Evolutionary conservation across 1,284 basidiomycete genomes (phyloP).

Genomic region (Rhodotorula sp.): DNA sequence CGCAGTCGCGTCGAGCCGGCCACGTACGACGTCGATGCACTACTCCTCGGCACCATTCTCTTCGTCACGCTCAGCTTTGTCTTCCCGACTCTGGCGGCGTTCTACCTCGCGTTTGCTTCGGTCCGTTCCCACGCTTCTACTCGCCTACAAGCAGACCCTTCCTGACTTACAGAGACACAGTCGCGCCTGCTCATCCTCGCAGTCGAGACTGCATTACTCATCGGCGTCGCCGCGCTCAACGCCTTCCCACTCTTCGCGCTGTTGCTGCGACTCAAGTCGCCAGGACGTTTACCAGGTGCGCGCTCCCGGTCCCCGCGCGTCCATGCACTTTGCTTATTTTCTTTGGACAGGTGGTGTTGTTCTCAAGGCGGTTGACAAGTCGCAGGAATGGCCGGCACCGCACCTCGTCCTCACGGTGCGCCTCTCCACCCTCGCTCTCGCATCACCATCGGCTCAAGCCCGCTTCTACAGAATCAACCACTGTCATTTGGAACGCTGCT

Average conservation of each 20-base stretch:
- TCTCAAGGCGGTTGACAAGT: neutral
- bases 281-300: conserved; percentile 74
- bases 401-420: conserved; percentile 22
- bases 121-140: conserved; percentile 55
- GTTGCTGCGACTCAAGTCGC: conserved; percentile 82
- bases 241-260: conserved; percentile 88
- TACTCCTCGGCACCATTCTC: conserved; percentile 89
- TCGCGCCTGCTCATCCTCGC: conserved; percentile 55
- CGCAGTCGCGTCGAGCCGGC: conserved; percentile 81
- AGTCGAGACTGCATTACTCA: conserved; percentile 64
- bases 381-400: neutral
- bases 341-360: no score
- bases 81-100: conserved; percentile 84
- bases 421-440: neutral
- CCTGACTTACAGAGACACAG: neutral
- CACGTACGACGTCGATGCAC: conserved; percentile 89
- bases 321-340: neutral
- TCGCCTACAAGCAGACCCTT: neutral
- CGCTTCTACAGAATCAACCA: neutral
- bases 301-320: neutral
- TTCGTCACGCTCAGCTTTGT: conserved; percentile 90
- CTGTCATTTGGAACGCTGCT: neutral
- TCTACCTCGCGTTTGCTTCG: conserved; percentile 76
- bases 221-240: conserved; percentile 73
- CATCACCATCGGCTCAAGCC: neutral